phyloP scores from a whole-genome alignment of 805 yeast species.

The Saccharomycopsis capsularis region DNA sequence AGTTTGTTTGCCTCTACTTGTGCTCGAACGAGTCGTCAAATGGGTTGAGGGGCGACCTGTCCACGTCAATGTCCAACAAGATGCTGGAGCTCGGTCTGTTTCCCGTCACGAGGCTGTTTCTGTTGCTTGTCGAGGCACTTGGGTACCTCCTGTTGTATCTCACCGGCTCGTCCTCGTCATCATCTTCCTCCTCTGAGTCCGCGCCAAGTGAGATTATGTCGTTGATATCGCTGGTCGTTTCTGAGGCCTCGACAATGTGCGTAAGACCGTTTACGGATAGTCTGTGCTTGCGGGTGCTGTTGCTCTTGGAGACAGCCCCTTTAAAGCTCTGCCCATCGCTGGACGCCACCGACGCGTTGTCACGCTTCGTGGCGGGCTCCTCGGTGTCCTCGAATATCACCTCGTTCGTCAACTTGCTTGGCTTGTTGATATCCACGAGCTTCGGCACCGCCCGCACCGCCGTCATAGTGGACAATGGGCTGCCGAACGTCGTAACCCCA shows the following conservation, averaged over 20 bases:
- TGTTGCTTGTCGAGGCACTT: neutral
- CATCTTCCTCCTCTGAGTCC: slow-evolving; percentile 16
- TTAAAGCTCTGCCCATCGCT: slow-evolving; percentile 13
- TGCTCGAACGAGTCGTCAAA: slow-evolving; percentile 17
- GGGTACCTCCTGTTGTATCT: neutral
- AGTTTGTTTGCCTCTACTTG: neutral
- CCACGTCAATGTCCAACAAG: slow-evolving; percentile 2
- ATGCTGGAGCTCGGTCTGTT: slow-evolving; percentile 19
- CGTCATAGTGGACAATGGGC: slow-evolving; percentile 44
- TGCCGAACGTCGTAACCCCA: slow-evolving; percentile 36
- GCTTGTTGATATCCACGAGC: slow-evolving; percentile 44
- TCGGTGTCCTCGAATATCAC: slow-evolving; percentile 7
- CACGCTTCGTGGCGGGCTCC: neutral
- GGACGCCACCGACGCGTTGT: slow-evolving; percentile 8
- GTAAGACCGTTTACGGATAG: slow-evolving; percentile 17
- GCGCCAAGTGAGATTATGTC: slow-evolving; percentile 21
- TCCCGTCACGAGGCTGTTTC: neutral
- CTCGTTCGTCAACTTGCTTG: slow-evolving; percentile 5
- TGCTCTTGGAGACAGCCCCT: slow-evolving; percentile 2
- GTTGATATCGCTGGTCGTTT: slow-evolving; percentile 3
- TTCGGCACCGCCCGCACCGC: slow-evolving; percentile 74
- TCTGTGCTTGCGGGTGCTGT: slow-evolving; percentile 10
- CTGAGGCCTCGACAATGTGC: slow-evolving; percentile 16
- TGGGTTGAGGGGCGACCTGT: slow-evolving; percentile 17
- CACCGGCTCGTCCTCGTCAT: neutral